Conservation (phyloP, 768 basidiomycete genomes). For the Epithele typhae region DNA sequence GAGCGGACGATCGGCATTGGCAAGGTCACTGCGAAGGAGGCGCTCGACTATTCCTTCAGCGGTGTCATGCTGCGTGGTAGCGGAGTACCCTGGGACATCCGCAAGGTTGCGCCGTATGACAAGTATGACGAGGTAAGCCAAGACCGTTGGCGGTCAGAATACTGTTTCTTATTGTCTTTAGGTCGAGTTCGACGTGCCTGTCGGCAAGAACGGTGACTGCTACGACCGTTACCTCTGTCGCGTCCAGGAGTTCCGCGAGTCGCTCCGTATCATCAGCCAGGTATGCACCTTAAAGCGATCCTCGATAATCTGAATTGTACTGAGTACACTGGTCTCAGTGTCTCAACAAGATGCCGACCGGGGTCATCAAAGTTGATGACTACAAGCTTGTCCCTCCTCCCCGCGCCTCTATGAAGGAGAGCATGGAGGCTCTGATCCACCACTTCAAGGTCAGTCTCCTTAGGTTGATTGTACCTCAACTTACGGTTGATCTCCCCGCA, state of each 20-base stretch:
- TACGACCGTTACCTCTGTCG: slow-evolving; percentile 97
- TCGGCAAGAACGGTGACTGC: slow-evolving; percentile 95
- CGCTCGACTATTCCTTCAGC: slow-evolving; percentile 88
- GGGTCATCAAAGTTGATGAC: slow-evolving; percentile 92
- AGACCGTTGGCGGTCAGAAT: not conserved
- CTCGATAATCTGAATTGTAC: not conserved
- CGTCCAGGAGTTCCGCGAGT: slow-evolving; percentile 98
- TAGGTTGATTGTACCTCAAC: not conserved
- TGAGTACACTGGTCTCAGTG: slow-evolving; percentile 46
- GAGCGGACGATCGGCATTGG: slow-evolving; percentile 89
- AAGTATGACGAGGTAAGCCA: slow-evolving; percentile 81
- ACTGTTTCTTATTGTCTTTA: slow-evolving; percentile 21
- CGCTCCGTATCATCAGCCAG: slow-evolving; percentile 81
- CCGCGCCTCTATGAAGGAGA: slow-evolving; percentile 98
- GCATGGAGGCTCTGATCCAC: slow-evolving; percentile 96
- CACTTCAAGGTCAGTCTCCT: slow-evolving; percentile 79
- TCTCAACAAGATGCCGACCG: slow-evolving; percentile 94
- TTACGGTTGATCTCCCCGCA: slow-evolving; percentile 26
- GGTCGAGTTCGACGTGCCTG: slow-evolving; percentile 98
- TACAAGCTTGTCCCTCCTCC: slow-evolving; percentile 97
- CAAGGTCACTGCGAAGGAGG: slow-evolving; percentile 86
- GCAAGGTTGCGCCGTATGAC: slow-evolving; percentile 91
- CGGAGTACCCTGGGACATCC: slow-evolving; percentile 91
- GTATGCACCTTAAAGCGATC: slow-evolving; percentile 27
- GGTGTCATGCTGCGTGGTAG: slow-evolving; percentile 97